Evolutionary conservation across 2,329 filamentous ascomycete species (phyloP).

Genomic region (Gaeumannomyces sp.): DNA sequence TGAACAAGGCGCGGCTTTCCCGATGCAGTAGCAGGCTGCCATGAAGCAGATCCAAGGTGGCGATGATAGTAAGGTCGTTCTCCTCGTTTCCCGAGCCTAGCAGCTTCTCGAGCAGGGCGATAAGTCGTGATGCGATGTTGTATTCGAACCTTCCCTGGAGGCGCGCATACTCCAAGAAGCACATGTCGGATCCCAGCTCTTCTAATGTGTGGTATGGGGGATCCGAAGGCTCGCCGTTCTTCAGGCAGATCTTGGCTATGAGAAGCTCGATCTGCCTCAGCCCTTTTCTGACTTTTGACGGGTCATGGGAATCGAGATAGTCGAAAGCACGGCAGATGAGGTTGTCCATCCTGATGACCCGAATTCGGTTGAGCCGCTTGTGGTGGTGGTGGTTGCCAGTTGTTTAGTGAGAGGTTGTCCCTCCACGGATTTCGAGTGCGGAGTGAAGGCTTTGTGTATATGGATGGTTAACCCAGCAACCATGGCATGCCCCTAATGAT

Average conservation of each 20-base stretch:
- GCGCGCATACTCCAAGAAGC: conserved; percentile 94
- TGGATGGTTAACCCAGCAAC: too few species aligned
- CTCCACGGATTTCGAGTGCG: too few species aligned
- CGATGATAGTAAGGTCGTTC: conserved; percentile 83
- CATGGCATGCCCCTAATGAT: too few species aligned
- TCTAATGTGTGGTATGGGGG: conserved; percentile 43
- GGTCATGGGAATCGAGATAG: conserved; percentile 89
- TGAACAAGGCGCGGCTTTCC: conserved; percentile 80
- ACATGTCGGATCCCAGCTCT: conserved; percentile 73
- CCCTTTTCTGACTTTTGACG: conserved; percentile 85
- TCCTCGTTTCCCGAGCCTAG: conserved; percentile 34
- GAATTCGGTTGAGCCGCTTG: too few species aligned
- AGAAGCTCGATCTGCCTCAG: conserved; percentile 90
- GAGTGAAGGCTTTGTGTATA: too few species aligned
- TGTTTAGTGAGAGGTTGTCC: too few species aligned
- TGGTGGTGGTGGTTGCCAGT: too few species aligned
- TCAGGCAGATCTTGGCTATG: conserved; percentile 87
- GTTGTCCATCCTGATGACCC: conserved; percentile 64
- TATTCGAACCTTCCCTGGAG: conserved; percentile 96
- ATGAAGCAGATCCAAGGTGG: conserved; percentile 82
- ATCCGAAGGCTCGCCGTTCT: conserved; percentile 14
- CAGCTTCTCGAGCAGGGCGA: conserved; percentile 41
- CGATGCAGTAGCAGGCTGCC: conserved; percentile 84
- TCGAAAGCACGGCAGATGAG: conserved; percentile 91
- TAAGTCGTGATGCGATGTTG: conserved; percentile 85